Evolutionary conservation across 2,329 filamentous ascomycete genomes (phyloP).

Genomic region (Fusarium praegraminearum): DNA sequence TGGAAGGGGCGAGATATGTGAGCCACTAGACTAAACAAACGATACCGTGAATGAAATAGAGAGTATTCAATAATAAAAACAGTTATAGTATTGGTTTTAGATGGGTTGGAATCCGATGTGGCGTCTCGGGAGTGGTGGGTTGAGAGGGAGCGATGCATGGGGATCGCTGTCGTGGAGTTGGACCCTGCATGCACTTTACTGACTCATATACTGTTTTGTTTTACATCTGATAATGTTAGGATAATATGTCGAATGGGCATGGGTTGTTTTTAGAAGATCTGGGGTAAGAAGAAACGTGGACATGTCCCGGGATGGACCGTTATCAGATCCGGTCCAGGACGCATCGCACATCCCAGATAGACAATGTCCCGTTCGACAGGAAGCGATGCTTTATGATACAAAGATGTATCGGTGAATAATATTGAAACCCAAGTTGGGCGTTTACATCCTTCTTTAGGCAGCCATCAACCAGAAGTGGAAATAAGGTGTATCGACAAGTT

Average conservation of each 20-base stretch:
- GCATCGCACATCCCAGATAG: not conserved
- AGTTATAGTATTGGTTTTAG: not conserved
- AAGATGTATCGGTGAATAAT: rapidly evolving
- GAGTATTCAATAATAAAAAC: not conserved
- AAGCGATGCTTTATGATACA: not conserved
- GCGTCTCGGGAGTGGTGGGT: conserved; percentile 3
- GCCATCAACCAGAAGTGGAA: too few relatives aligned
- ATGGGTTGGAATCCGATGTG: conserved; percentile 1
- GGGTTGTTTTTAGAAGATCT: rapidly evolving
- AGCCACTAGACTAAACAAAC: conserved; percentile 3
- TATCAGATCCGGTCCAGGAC: not conserved
- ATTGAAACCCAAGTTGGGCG: not conserved
- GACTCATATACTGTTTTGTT: conserved; percentile 30
- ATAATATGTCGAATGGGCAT: too few relatives aligned
- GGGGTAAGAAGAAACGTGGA: not conserved
- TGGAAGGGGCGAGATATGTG: not conserved
- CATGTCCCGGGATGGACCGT: not conserved
- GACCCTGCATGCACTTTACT: conserved; percentile 27
- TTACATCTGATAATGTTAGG: too few relatives aligned
- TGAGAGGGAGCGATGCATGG: not conserved
- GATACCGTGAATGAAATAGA: not conserved
- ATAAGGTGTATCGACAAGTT: not conserved
- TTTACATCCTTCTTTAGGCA: not conserved
- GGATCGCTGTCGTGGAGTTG: conserved; percentile 3
- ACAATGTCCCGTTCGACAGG: not conserved